A percentile compares a stretch with the other conserved stretches of the same genome.
phyloP scores from a whole-genome alignment of 768 basidiomycete genomes.

The Lyophyllum semitale region DNA sequence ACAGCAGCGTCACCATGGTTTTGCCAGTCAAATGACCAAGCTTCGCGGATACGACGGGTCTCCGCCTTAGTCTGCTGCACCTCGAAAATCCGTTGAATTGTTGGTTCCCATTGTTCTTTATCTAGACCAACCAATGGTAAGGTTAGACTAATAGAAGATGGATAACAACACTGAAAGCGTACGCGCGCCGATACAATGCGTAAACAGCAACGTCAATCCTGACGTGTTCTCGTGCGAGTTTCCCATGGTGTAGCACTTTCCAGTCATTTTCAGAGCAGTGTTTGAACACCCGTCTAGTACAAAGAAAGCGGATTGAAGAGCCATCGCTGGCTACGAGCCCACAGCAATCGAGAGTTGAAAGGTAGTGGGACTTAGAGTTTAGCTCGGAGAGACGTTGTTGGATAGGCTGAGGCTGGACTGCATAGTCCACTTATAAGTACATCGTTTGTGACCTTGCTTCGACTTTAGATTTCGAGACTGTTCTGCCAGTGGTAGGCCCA shows the following conservation, averaged over 20 bases:
- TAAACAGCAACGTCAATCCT: slow-evolving; percentile 47
- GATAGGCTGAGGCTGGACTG: background rate
- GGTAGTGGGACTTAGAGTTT: background rate
- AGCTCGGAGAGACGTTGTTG: background rate
- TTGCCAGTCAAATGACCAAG: slow-evolving; percentile 54
- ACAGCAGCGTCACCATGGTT: slow-evolving; percentile 51
- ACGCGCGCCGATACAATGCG: slow-evolving; percentile 52
- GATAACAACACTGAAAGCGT: slow-evolving; percentile 17
- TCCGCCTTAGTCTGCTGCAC: slow-evolving; percentile 22
- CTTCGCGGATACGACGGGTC: slow-evolving; percentile 36
- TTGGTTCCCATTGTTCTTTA: slow-evolving; percentile 59
- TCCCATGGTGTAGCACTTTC: slow-evolving; percentile 41
- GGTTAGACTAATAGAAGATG: background rate
- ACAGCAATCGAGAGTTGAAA: background rate
- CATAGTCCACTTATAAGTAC: background rate
- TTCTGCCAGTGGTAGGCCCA: background rate
- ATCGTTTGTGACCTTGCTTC: background rate
- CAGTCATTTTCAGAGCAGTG: slow-evolving; percentile 39
- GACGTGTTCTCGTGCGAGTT: slow-evolving; percentile 24
- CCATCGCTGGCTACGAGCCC: background rate
- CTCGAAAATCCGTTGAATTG: slow-evolving; percentile 39
- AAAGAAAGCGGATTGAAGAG: background rate
- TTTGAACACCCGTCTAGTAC: background rate
- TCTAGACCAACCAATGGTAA: slow-evolving; percentile 29
- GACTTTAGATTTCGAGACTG: background rate